Evolutionary conservation across 2,329 filamentous ascomycete genomes (phyloP).

Genomic region (Diplocarpon mali): DNA sequence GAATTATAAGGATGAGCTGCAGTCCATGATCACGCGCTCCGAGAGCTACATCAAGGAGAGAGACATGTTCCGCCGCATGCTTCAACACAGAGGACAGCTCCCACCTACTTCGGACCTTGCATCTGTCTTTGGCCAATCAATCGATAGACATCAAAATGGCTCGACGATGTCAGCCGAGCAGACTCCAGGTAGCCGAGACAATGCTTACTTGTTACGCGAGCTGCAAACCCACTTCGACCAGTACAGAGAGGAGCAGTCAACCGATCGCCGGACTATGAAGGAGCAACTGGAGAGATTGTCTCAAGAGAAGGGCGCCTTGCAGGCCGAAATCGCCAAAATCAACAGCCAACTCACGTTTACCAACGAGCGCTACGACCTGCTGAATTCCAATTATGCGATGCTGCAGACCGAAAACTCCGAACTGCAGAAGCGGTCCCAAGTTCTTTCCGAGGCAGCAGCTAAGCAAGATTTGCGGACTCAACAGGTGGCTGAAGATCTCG

Average conservation of each 20-base stretch:
- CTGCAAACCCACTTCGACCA: conserved; percentile 83
- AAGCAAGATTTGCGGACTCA: conserved; percentile 86
- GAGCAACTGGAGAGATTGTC: conserved; percentile 75
- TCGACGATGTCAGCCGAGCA: conserved; percentile 49
- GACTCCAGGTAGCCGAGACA: conserved; percentile 48
- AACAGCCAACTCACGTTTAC: conserved; percentile 74
- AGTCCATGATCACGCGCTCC: conserved; percentile 69
- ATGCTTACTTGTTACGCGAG: conserved; percentile 71
- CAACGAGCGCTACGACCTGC: conserved; percentile 75
- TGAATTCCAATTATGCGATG: conserved; percentile 77
- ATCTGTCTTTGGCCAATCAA: conserved; percentile 60
- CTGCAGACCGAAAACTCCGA: conserved; percentile 77
- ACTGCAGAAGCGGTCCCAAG: conserved; percentile 70
- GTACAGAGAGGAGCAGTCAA: conserved; percentile 74
- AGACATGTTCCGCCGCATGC: conserved; percentile 93
- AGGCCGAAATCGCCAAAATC: conserved; percentile 70
- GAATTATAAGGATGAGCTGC: conserved; percentile 75
- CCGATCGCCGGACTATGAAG: conserved; percentile 71
- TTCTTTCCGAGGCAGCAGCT: conserved; percentile 69
- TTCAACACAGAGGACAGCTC: conserved; percentile 61
- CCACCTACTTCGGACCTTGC: conserved; percentile 49
- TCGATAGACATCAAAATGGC: conserved; percentile 44
- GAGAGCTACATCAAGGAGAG: conserved; percentile 93
- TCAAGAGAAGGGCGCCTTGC: conserved; percentile 68
- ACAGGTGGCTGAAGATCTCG: conserved; percentile 84